Conservation (phyloP, 2,329 filamentous ascomycete genomes). For the Verticillium albo-atrum region DNA sequence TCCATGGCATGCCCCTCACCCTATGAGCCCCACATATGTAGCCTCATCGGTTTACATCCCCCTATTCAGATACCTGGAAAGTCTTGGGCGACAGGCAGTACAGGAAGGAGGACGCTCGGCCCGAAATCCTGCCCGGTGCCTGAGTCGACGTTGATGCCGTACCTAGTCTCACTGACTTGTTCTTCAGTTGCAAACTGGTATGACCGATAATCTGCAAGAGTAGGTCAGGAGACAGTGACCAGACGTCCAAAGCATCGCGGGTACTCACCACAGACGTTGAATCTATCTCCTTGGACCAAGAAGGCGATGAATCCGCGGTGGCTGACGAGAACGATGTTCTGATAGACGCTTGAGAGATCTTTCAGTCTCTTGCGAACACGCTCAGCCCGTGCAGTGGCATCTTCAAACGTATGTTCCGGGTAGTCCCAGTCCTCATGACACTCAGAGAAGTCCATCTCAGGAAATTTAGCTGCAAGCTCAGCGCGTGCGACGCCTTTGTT, state of each 20-base stretch:
- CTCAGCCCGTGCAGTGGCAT: background rate
- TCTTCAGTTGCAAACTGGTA: background rate
- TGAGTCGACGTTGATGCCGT: background rate
- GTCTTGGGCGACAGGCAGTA: no score
- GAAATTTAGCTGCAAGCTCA: background rate
- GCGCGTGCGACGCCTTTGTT: background rate
- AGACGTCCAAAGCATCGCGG: background rate
- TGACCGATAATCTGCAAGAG: background rate
- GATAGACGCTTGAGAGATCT: background rate
- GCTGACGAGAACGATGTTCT: background rate
- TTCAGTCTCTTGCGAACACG: background rate
- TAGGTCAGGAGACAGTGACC: background rate
- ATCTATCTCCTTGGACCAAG: conserved; percentile 1
- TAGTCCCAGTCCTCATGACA: conserved; percentile 2
- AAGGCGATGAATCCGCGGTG: conserved; percentile 3
- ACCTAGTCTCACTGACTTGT: background rate
- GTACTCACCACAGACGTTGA: background rate
- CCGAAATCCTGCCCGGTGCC: background rate
- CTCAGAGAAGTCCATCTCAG: background rate
- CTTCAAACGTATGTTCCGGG: background rate
- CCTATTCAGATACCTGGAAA: no score
- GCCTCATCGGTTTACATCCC: no score
- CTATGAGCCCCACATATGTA: no score
- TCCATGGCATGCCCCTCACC: no score
- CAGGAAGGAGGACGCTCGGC: background rate